Evolutionary conservation across 805 yeast species (phyloP).

Genomic region (Nakazawaea holstii): DNA sequence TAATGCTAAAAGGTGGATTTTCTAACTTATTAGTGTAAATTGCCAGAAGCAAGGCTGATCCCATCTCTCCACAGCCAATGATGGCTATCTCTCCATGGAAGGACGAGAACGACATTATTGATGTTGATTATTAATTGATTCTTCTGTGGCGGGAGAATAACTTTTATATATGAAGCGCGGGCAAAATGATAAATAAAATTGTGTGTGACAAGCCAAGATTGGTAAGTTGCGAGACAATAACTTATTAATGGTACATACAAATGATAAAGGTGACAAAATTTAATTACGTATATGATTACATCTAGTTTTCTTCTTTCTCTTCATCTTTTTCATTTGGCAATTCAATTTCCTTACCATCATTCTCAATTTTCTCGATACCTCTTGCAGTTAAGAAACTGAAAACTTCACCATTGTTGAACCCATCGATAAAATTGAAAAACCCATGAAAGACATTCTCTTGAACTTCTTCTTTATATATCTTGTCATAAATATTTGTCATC

Average conservation of each 20-base stretch:
- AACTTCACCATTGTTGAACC: conserved; percentile 56
- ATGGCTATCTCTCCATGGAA: too few species aligned
- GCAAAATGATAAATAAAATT: too few species aligned
- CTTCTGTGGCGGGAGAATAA: too few species aligned
- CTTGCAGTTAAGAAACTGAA: conserved; percentile 54
- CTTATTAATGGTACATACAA: too few species aligned
- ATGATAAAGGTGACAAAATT: too few species aligned
- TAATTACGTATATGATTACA: neutral
- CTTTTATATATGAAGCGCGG: too few species aligned
- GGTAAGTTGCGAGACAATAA: too few species aligned
- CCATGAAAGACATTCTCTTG: conserved; percentile 86
- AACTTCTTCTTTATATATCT: conserved; percentile 85
- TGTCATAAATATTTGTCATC: conserved; percentile 82
- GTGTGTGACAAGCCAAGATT: too few species aligned
- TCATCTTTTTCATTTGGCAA: conserved; percentile 17
- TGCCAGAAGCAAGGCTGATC: neutral
- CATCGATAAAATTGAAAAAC: conserved; percentile 86
- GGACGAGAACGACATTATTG: too few species aligned
- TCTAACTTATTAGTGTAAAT: neutral
- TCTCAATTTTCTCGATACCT: conserved; percentile 29
- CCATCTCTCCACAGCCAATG: conserved; percentile 7
- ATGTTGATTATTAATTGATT: neutral
- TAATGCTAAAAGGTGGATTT: neutral
- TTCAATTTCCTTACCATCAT: conserved; percentile 17
- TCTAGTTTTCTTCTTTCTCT: neutral